Evolutionary conservation across 345 rosid species (phyloP).

Genomic region (Aurinia saxatilis): DNA sequence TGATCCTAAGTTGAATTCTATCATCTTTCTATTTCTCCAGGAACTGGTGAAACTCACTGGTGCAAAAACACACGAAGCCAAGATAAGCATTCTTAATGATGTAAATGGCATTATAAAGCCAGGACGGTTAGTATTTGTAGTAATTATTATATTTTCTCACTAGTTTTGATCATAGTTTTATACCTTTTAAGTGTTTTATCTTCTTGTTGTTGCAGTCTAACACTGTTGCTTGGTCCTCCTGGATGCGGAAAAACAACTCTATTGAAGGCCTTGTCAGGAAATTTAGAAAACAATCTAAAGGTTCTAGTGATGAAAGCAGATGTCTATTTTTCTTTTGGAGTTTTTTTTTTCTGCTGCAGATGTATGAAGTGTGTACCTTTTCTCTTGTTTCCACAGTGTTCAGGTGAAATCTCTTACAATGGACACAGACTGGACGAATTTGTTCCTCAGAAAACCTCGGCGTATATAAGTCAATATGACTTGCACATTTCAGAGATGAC

Average conservation of each 20-base stretch:
- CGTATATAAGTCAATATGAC: slow-evolving; percentile 51
- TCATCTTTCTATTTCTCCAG: slow-evolving; percentile 31
- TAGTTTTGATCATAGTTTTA: background rate
- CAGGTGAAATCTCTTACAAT: slow-evolving; percentile 43
- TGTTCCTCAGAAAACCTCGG: slow-evolving; percentile 51
- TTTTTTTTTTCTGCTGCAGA: background rate
- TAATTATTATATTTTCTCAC: background rate
- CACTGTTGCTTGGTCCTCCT: slow-evolving; percentile 80
- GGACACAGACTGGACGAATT: slow-evolving; percentile 44
- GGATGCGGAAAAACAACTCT: slow-evolving; percentile 78
- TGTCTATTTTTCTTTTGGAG: background rate
- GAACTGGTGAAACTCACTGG: slow-evolving; percentile 35
- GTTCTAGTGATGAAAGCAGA: slow-evolving; percentile 25
- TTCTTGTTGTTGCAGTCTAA: slow-evolving; percentile 39
- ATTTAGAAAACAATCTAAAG: slow-evolving; percentile 46
- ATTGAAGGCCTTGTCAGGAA: slow-evolving; percentile 68
- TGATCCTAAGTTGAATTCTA: background rate
- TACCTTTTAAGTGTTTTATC: background rate
- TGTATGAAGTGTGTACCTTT: slow-evolving; percentile 10
- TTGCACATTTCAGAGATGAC: slow-evolving; percentile 52
- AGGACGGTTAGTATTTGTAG: slow-evolving; percentile 41
- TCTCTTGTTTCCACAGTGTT: slow-evolving; percentile 29
- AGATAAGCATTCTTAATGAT: slow-evolving; percentile 51
- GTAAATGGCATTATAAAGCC: slow-evolving; percentile 60
- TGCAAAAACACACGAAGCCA: slow-evolving; percentile 35